Evolutionary conservation across 2,329 filamentous ascomycete species (phyloP), one percentile per base, ranked within the genome.

Genomic region (Cladosporium sp.): DNA sequence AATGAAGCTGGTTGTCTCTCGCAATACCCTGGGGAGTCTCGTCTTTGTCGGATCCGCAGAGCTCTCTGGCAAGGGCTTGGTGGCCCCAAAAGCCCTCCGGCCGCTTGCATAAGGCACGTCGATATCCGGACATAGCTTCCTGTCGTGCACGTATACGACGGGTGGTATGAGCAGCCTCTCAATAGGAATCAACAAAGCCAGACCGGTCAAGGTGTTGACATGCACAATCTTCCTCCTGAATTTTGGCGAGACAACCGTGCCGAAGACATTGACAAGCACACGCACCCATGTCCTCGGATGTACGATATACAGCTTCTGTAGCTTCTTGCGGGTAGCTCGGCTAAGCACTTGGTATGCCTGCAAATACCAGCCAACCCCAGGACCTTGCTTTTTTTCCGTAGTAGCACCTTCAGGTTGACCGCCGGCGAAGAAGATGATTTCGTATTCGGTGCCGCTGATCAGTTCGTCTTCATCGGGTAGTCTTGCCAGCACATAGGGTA

Each of bases 201-300:
- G 68, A 20, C 70, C 70, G 42, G 68, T 74, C 49, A 80, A 56
- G 22, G 68, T 76, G 44, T 73, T 76, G 53, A 78, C 76, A 59
- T 80, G 77, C n/a, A 78, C 68, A 38, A 80, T 77, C 68, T 81
- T 81, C 61, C 75, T 71, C 61, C 76, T 68, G 58, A 80, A 80
- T 59, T 81, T 81, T 29, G 76, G 76, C 53, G 76, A 79, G 17
- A 79, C 77, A 45, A 81, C 75, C 20, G 77, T 79, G 3, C 76
- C 77, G 63, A 80, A 77, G 50, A 80, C 73, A 60, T 79, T 77
- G 17, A 79, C 70, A 56, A 80, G 64, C 38, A 80, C 76, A 49
- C 77, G 65, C 29, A 80, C 76, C 77, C 78, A 81, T 20, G 73
- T 76, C 50, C 76, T 72, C 59, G 80, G 77, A 61, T 80, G 78